Evolutionary conservation across 441 rosid genomes (phyloP).

Genomic region (Breynia disticha): DNA sequence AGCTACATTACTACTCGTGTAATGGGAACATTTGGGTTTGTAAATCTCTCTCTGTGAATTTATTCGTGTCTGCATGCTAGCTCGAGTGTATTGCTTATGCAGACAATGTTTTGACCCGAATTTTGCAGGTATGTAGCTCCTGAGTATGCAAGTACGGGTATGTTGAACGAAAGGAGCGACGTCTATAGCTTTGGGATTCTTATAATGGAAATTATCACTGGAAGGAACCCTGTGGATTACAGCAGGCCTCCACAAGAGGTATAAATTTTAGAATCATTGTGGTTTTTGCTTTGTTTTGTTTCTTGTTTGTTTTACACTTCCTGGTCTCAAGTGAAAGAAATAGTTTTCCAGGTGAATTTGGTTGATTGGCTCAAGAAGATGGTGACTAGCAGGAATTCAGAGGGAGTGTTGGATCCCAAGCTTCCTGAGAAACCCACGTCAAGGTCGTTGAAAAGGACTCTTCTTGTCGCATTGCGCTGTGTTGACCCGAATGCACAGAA

Average conservation of each 20-base stretch:
- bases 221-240: conserved; percentile 89
- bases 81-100: background rate
- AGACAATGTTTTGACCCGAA: background rate
- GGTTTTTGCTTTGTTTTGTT: background rate
- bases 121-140: conserved; percentile 78
- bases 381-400: conserved; percentile 64
- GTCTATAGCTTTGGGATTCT: conserved; percentile 86
- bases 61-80: background rate
- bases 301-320: too few species aligned
- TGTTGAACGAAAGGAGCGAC: conserved; percentile 91
- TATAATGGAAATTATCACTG: conserved; percentile 78
- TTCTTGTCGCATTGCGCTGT: conserved; percentile 80
- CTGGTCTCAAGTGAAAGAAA: background rate
- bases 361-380: conserved; percentile 84
- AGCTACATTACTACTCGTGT: conserved; percentile 87
- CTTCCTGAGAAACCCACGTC: conserved; percentile 60
- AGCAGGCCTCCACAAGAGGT: conserved; percentile 77
- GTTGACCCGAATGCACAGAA: conserved; percentile 86
- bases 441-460: conserved; percentile 68
- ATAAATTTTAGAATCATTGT: background rate
- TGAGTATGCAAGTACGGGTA: conserved; percentile 90
- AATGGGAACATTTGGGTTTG: conserved; percentile 90
- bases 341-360: conserved; percentile 52
- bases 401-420: conserved; percentile 75
- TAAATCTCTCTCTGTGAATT: conserved; percentile 2